Evolutionary conservation across 1,284 basidiomycete genomes (phyloP), one percentile per base, ranked within the genome.

Genomic region (Puccinia sorghi): DNA sequence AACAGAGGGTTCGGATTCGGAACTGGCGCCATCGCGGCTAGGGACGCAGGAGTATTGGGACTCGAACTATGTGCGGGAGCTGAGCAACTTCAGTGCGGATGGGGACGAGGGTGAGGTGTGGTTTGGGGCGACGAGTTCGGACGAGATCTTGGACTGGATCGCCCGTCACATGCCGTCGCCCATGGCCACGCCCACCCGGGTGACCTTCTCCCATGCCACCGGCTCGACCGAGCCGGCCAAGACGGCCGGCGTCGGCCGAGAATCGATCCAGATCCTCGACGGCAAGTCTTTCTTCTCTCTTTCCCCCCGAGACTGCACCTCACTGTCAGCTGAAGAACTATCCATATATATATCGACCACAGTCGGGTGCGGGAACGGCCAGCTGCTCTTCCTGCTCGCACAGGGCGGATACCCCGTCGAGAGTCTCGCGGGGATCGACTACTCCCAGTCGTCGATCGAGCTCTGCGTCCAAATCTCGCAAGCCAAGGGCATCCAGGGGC

Each of bases 341-440:
- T n/a, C n/a, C n/a, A n/a, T n/a, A n/a, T n/a, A n/a, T n/a, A n/a
- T n/a, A n/a, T n/a, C n/a, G n/a, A n/a, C n/a, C n/a, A n/a, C n/a
- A 77, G 74, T 77, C 37, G 74, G 74, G 8, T 77, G 74, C 46
- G 74, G 74, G 13, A 77, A 77, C 56, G 74, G 74, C 6, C 74
- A 77, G 39, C 41, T 77, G 22, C 54, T 77, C 6, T 77, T 77
- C 56, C 74, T 69, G 5, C 64, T 77, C 37, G 66, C 52, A 8
- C 64, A 77, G 57, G 74, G 64, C 4, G 74, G 74, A 22, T 77
- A 69, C 57, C 43, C 74, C 39, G 64, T 67, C 17, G 39, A 70
- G 5, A 20, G 50, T 25, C 54, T 77, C 22, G 37, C 64, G 8
- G 74, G 74, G 20, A 67, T 77, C 4, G 74, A 77, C 46, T 77